Percentiles rank a stretch among this genome's conserved stretches.
These are phyloP conservation scores for Myrmaecium sp. DNA, from an alignment of 2,329 filamentous ascomycete species.

Conservation along the genomic window DNA sequence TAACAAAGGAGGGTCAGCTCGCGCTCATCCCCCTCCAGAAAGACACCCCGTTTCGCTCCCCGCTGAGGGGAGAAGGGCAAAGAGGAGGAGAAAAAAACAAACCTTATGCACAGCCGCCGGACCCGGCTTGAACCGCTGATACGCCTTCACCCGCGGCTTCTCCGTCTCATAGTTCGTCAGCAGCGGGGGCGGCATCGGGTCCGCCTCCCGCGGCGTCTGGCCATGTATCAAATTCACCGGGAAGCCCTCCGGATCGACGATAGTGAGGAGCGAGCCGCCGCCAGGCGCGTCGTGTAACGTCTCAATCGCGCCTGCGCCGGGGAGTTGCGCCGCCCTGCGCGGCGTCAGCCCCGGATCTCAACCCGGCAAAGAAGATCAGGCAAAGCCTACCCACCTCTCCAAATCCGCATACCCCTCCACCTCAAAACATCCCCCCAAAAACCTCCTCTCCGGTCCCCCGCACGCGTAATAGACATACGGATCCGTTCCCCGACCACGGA, in stretches of 20 bases:
- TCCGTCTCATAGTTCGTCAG: slow-evolving; percentile 23
- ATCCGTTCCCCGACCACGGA: slow-evolving; percentile 41
- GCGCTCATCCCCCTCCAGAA: background rate
- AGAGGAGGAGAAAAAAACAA: slow-evolving; percentile 2
- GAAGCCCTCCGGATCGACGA: slow-evolving; percentile 28
- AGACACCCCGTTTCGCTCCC: no score
- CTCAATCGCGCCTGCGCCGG: slow-evolving; percentile 29
- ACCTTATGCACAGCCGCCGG: slow-evolving; percentile 32
- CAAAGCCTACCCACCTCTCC: no score
- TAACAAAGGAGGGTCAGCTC: no score
- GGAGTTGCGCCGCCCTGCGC: slow-evolving; percentile 38
- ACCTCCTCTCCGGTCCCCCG: slow-evolving; percentile 23
- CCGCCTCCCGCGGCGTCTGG: slow-evolving; percentile 25
- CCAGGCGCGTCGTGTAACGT: slow-evolving; percentile 32
- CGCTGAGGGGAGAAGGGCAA: no score
- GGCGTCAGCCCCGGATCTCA: no score
- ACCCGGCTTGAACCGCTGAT: slow-evolving; percentile 35
- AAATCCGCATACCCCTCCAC: no score
- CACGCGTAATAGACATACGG: slow-evolving; percentile 37
- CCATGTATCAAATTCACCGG: slow-evolving; percentile 38
- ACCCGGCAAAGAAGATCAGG: no score
- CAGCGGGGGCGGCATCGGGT: slow-evolving; percentile 32
- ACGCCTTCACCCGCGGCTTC: slow-evolving; percentile 31
- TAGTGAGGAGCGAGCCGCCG: slow-evolving; percentile 29
- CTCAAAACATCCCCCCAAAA: no score